These are phyloP conservation scores for Cryphonectria carpinicola DNA, from an alignment of 2,329 filamentous ascomycete genomes.

Conservation along the genomic window DNA sequence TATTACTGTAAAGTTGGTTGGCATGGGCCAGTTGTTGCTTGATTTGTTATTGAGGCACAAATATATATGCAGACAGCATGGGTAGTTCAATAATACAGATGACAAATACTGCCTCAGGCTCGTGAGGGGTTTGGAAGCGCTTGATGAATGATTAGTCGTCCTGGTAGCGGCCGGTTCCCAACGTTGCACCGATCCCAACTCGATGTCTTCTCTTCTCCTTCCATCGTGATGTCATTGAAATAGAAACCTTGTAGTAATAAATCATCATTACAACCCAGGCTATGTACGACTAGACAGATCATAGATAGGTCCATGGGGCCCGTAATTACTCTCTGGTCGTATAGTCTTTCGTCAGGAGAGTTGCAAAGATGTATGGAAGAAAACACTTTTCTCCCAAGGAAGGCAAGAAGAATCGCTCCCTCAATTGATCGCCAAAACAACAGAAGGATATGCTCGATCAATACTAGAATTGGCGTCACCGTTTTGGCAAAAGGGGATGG, in stretches of 20 bases:
- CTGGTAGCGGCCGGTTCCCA: background rate
- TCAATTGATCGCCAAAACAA: background rate
- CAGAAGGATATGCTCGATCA: background rate
- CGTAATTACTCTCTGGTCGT: background rate
- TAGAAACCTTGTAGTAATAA: background rate
- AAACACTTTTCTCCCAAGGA: background rate
- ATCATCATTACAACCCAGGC: background rate
- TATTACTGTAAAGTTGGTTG: background rate
- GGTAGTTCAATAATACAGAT: background rate
- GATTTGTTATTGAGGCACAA: background rate
- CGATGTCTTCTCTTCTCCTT: background rate
- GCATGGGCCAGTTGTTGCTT: background rate
- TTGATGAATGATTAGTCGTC: background rate
- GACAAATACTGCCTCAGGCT: background rate
- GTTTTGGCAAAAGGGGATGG: background rate
- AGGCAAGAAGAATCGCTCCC: background rate
- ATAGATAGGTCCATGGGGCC: background rate
- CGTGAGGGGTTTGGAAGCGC: background rate
- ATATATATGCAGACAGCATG: background rate
- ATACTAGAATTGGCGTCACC: background rate
- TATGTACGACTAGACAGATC: background rate
- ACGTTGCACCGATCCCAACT: background rate
- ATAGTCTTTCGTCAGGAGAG: background rate
- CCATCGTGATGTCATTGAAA: background rate
- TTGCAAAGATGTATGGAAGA: background rate